Evolutionary conservation across 352 stramenopile species (phyloP).

Genomic region (Nothophytophthora sp.): DNA sequence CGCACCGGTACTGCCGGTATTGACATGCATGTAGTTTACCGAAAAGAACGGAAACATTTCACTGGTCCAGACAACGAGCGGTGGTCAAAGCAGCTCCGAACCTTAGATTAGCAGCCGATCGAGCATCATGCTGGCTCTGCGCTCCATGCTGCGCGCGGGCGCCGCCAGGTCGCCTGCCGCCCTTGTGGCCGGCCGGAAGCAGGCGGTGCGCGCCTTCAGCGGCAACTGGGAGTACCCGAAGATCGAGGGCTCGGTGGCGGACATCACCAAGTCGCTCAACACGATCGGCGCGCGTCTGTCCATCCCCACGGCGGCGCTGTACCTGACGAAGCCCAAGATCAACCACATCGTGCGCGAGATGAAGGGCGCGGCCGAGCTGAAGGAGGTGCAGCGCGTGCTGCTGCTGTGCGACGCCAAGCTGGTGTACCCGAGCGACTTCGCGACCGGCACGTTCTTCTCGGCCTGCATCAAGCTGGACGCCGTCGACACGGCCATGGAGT

Average conservation of each 20-base stretch:
- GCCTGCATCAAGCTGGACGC: constrained; percentile 61
- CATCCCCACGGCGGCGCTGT: constrained; percentile 75
- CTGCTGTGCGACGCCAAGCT: constrained; percentile 81
- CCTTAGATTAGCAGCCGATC: neutral
- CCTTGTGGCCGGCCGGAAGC: constrained; percentile 6
- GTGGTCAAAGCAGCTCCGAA: too few relatives aligned
- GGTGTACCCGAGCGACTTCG: constrained; percentile 67
- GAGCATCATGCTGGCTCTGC: constrained; percentile 26
- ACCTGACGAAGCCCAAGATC: constrained; percentile 84
- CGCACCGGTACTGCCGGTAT: too few relatives aligned
- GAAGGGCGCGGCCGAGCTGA: constrained; percentile 71
- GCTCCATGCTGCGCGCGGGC: constrained; percentile 12
- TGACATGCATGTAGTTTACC: too few relatives aligned
- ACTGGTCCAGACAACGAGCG: too few relatives aligned
- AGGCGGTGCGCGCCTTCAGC: constrained; percentile 59
- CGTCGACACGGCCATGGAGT: constrained; percentile 69
- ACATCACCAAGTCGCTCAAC: constrained; percentile 71
- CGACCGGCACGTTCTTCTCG: constrained; percentile 63
- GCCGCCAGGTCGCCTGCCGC: neutral
- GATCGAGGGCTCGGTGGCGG: constrained; percentile 68
- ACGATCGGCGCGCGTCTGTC: constrained; percentile 75
- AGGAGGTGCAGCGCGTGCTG: constrained; percentile 69
- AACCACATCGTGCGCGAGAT: constrained; percentile 84
- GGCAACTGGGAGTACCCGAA: constrained; percentile 85
- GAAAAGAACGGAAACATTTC: too few relatives aligned